A percentile compares a stretch with the other conserved stretches of the same genome.
Evolutionary conservation across 139 green algal species (phyloP).

Genomic region (Edaphochlamys debaryana): DNA sequence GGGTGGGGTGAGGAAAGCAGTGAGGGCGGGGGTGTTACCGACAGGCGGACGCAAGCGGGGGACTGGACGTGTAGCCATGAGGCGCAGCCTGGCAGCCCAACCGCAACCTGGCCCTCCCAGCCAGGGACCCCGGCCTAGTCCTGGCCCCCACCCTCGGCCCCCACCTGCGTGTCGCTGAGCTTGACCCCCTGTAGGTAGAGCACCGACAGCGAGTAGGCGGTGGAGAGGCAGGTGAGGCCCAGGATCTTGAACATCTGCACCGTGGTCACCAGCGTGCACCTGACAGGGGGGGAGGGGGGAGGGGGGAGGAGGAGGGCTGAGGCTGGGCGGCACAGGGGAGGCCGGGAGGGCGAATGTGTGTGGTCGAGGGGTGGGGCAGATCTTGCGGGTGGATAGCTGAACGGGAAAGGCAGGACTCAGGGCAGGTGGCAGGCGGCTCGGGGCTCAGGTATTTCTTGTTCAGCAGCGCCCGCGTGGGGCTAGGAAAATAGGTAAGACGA

Average conservation of each 20-base stretch:
- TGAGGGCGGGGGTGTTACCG: no score
- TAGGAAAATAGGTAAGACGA: slow-evolving; percentile 36
- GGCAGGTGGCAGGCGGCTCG: no score
- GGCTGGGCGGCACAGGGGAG: background rate
- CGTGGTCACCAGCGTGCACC: slow-evolving; percentile 92
- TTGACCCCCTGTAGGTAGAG: slow-evolving; percentile 94
- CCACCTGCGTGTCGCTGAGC: slow-evolving; percentile 85
- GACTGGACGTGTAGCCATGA: no score
- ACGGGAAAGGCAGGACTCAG: no score
- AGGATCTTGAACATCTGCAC: slow-evolving; percentile 99
- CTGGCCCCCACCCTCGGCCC: no score
- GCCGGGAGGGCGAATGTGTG: background rate
- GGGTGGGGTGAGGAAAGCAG: background rate
- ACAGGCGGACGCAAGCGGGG: no score
- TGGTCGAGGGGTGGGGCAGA: background rate
- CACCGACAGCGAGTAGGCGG: slow-evolving; percentile 92
- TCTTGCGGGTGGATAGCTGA: no score
- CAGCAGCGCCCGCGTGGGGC: background rate
- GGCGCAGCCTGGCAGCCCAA: no score
- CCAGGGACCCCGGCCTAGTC: no score
- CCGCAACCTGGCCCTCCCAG: no score
- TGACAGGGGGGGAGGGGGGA: background rate
- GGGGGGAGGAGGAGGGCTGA: background rate
- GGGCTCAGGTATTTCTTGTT: background rate
- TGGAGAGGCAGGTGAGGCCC: slow-evolving; percentile 94